These are phyloP conservation scores for Zygosaccharomyces gambellarensis DNA, from an alignment of 805 yeast genomes.

Conservation along the genomic window DNA sequence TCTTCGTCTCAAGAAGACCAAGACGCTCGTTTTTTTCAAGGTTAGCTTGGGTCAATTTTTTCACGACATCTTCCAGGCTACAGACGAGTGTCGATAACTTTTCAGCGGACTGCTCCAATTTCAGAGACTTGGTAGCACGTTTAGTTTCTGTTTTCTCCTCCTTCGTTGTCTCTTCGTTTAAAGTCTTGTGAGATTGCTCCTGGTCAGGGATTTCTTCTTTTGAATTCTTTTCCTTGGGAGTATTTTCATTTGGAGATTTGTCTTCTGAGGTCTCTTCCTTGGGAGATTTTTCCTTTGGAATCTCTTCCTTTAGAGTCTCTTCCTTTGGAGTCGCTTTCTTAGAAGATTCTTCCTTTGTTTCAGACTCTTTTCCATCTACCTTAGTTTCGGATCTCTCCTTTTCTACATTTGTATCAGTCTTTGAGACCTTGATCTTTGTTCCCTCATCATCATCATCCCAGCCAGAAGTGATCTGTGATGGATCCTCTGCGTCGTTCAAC, in stretches of 20 bases:
- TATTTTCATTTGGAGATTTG: constrained; percentile 12
- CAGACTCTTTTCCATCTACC: neutral
- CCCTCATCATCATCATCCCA: constrained; percentile 35
- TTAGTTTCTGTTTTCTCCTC: constrained; percentile 6
- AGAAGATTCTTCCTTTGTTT: neutral
- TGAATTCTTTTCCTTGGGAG: constrained; percentile 2
- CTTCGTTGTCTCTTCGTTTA: neutral
- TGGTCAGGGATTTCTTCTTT: neutral
- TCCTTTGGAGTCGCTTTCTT: constrained; percentile 24
- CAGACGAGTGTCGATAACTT: constrained; percentile 55
- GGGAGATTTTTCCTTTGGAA: constrained; percentile 8
- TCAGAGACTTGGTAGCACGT: constrained; percentile 39
- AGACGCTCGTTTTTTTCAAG: constrained; percentile 63
- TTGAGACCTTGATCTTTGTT: constrained; percentile 9
- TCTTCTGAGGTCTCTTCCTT: constrained; percentile 14
- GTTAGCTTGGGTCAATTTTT: constrained; percentile 47
- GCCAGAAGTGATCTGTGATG: constrained; percentile 30
- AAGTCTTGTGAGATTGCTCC: too few species aligned
- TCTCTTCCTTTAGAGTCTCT: constrained; percentile 11
- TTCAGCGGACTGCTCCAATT: constrained; percentile 68
- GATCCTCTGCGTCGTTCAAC: constrained; percentile 34
- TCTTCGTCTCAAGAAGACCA: constrained; percentile 52
- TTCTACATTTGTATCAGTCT: neutral
- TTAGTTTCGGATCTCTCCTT: constrained; percentile 6
- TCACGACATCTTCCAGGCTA: constrained; percentile 52